Evolutionary conservation across 163 green algal species (phyloP), one percentile per base, ranked within the genome.

Genomic region (Trebouxia gelatinosa): DNA sequence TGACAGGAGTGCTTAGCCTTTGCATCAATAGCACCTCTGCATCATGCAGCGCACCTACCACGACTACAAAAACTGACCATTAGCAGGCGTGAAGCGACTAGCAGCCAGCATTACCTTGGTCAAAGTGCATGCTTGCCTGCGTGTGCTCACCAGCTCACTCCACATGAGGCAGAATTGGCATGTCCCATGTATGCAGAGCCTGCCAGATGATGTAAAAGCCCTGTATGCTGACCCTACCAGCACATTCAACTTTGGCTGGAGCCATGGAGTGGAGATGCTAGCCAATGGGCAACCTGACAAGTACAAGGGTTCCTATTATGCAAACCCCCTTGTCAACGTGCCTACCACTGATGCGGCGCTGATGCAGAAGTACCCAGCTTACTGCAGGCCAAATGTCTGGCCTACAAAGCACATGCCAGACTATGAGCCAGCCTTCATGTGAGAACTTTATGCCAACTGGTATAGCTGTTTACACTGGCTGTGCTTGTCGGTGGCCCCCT

Each of bases 221-320:
- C n/a, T 31, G 26, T 89, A 85, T 39, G 92, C 93, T 71, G 87
- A 95, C 58, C 48, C 84, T 1, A 51, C 64, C 1, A 91, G 84
- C 78, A 40, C 21, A 19, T 97, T 89, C 85, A 93, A 82, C 57
- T 84, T 95, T 46, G 90, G 85, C 6, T 92, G 84, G 86, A 91
- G 81, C 72, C 79, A 87, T 43, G 91, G 91, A 17, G 75, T 71
- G 67, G 92, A 97, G 78, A 75, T 34, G 19, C 81, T 97, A 50
- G 77, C 83, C n/a, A 77, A 82, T 57, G 90, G 90, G 0, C n/a
- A 54, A 26, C 78, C 70, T 2, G 92, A 97, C 82, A 80, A 28
- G 13, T 51, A 87, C 68, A 97, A 97, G 64, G 83, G 86, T 58
- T 88, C 75, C n/a, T 97, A 85, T 74, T 97, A 97, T 51, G 92